Conservation (phyloP, 2,329 filamentous ascomycete species). For the Fusarium pilosicola region DNA sequence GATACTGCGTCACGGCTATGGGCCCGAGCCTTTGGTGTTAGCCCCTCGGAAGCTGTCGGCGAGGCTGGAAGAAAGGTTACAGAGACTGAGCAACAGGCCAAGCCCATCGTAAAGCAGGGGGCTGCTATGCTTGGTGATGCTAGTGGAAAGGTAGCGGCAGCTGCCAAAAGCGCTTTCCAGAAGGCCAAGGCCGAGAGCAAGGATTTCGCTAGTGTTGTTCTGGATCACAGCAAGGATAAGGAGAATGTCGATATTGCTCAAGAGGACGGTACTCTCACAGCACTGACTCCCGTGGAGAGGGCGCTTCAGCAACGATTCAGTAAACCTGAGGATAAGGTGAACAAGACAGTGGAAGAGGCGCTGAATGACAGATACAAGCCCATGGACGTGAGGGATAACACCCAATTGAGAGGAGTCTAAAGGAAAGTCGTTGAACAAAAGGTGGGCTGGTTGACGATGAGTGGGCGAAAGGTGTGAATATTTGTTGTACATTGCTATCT, state of each 20-base stretch:
- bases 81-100: slow-evolving; percentile 48
- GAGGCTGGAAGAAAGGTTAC: slow-evolving; percentile 45
- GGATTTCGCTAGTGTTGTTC: slow-evolving; percentile 31
- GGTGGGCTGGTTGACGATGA: slow-evolving; percentile 11
- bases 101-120: slow-evolving; percentile 49
- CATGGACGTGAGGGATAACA: slow-evolving; percentile 57
- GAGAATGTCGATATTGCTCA: slow-evolving; percentile 49
- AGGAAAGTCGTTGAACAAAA: slow-evolving; percentile 26
- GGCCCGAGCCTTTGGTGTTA: slow-evolving; percentile 52
- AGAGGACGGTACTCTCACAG: slow-evolving; percentile 48
- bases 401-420: slow-evolving; percentile 55
- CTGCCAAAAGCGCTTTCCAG: slow-evolving; percentile 51
- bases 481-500: slow-evolving; percentile 44
- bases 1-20: slow-evolving; percentile 57
- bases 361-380: slow-evolving; percentile 66
- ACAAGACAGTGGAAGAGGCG: slow-evolving; percentile 63
- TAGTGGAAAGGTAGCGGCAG: slow-evolving; percentile 44
- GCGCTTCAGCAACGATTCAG: slow-evolving; percentile 64
- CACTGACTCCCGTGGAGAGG: slow-evolving; percentile 55
- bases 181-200: slow-evolving; percentile 45
- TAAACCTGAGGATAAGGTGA: slow-evolving; percentile 51
- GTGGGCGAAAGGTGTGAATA: slow-evolving; percentile 29
- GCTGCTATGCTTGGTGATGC: slow-evolving; percentile 37
- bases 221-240: slow-evolving; percentile 49
- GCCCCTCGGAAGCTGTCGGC: slow-evolving; percentile 44